Base-by-base conservation (phyloP, 2,329 filamentous ascomycete species). In the Aspergillus unguis region DNA sequence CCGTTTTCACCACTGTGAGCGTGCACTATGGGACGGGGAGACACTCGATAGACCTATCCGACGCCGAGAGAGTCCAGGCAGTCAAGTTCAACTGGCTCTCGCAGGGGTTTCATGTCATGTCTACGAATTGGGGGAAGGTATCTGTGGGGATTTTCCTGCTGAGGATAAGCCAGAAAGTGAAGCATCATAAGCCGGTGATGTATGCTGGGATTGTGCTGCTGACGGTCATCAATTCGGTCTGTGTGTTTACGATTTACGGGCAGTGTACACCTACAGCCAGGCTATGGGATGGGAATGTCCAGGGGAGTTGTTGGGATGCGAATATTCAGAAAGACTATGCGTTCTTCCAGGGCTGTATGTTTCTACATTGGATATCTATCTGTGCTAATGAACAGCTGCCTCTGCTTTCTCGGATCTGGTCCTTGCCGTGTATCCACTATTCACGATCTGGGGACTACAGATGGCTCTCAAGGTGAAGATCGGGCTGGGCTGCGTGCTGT, bases 41-140 rank as follows among this genome's bases (percentile, higher is more conserved):
- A 6, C 54, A 57, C 44, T 32, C 36, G 3, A 11, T 1, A 3
- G 32, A 49, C 2, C 25, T 57, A 1, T 33, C 48, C 1, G 11
- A 33, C 1, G 23, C 17, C 4, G 31, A 52, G 33, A 17, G 28
- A 4, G 36, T 57, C n/a, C 17, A 44, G 11, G 31, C 48, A 1
- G 41, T 26, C 17, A 57, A 57, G 48, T 57, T 35, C 23, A 50
- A 57, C 40, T 45, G 48, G 41, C 42, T 57, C 4, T 57, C 54
- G 8, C 54, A 57, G 31, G 52, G 52, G 1, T 57, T 54, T 8
- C 54, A 57, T 27, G 54, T 57, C 25, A 52, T 57, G 52, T 44
- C 52, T 11, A 57, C 52, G 3, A 57, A 52, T 23, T 57, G 54
- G 52, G 54, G 54, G 2, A 54, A 57, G 23, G 42, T 47, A 1